These are phyloP conservation scores for Xylaria intraflava DNA, from an alignment of 495 filamentous ascomycete genomes.

Conservation along the genomic window DNA sequence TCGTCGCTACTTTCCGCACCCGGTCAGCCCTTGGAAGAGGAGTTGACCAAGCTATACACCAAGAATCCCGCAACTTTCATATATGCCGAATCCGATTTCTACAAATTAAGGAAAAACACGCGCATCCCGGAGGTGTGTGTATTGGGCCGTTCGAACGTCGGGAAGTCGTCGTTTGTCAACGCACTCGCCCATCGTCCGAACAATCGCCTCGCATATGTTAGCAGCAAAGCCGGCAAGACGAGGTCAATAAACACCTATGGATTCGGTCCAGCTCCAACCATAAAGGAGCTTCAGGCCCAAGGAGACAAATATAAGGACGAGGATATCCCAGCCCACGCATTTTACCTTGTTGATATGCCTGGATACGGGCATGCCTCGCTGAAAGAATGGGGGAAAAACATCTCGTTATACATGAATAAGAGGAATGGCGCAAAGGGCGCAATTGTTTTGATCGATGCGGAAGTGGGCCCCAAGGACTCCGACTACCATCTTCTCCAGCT, in stretches of 20 bases:
- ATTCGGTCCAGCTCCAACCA: slow-evolving; percentile 46
- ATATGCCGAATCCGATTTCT: slow-evolving; percentile 66
- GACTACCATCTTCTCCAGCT: slow-evolving; percentile 61
- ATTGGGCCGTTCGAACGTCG: slow-evolving; percentile 80
- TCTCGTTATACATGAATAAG: slow-evolving; percentile 71
- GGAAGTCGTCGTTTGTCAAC: slow-evolving; percentile 85
- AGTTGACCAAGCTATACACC: slow-evolving; percentile 59
- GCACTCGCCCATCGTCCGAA: slow-evolving; percentile 55
- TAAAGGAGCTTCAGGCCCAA: slow-evolving; percentile 14
- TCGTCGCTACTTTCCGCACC: slow-evolving; percentile 13
- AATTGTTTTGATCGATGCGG: slow-evolving; percentile 75
- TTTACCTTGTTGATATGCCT: slow-evolving; percentile 83
- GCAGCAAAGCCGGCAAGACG: slow-evolving; percentile 69
- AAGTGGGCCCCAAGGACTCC: slow-evolving; percentile 68
- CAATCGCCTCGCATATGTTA: slow-evolving; percentile 52
- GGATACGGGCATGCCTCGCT: slow-evolving; percentile 80
- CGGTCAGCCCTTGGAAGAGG: slow-evolving; percentile 12
- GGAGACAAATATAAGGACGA: slow-evolving; percentile 35
- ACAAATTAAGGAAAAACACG: slow-evolving; percentile 50
- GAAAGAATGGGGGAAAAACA: slow-evolving; percentile 76
- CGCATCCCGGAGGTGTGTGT: slow-evolving; percentile 54
- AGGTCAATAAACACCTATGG: slow-evolving; percentile 78
- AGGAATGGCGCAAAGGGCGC: slow-evolving; percentile 72
- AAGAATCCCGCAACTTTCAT: slow-evolving; percentile 55
- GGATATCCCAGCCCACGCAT: slow-evolving; percentile 44